Evolutionary conservation across 768 basidiomycete species (phyloP).

Genomic region (Crassisporium funariophilum): DNA sequence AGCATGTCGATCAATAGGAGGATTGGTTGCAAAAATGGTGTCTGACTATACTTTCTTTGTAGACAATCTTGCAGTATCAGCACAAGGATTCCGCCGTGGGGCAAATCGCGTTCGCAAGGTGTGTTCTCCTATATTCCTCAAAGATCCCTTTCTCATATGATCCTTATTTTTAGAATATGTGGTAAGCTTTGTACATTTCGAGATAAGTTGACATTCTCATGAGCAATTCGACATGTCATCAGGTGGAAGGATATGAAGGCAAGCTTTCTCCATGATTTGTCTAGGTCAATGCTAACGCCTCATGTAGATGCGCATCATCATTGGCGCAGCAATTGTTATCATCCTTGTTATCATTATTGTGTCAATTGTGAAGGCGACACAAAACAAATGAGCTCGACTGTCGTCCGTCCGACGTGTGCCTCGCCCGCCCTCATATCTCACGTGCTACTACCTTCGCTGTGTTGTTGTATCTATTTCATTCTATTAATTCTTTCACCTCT

Average conservation of each 20-base stretch:
- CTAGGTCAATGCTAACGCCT: slow-evolving; percentile 7
- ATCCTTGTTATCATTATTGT: slow-evolving; percentile 97
- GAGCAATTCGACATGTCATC: slow-evolving; percentile 3
- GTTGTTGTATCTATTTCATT: slow-evolving; percentile 33
- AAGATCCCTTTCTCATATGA: slow-evolving; percentile 7
- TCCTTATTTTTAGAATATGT: slow-evolving; percentile 70
- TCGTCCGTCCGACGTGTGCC: slow-evolving; percentile 1
- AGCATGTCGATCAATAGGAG: neutral
- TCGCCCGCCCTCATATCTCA: slow-evolving; percentile 4
- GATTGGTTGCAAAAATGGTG: too few species aligned
- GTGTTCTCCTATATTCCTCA: slow-evolving; percentile 27
- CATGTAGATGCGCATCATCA: slow-evolving; percentile 91
- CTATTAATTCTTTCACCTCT: slow-evolving; percentile 22
- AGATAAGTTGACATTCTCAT: slow-evolving; percentile 11
- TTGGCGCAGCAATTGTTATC: slow-evolving; percentile 84
- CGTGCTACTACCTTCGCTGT: slow-evolving; percentile 13
- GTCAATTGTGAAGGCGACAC: slow-evolving; percentile 86
- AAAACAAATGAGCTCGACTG: slow-evolving; percentile 36
- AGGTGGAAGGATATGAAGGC: slow-evolving; percentile 99
- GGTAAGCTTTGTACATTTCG: slow-evolving; percentile 53
- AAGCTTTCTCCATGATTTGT: slow-evolving; percentile 17
- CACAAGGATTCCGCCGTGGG: slow-evolving; percentile 97
- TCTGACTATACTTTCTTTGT: neutral
- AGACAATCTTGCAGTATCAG: slow-evolving; percentile 97
- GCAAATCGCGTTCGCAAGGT: slow-evolving; percentile 98